Conservation (phyloP, 2,329 filamentous ascomycete genomes). For the Nemania bipapillata region DNA sequence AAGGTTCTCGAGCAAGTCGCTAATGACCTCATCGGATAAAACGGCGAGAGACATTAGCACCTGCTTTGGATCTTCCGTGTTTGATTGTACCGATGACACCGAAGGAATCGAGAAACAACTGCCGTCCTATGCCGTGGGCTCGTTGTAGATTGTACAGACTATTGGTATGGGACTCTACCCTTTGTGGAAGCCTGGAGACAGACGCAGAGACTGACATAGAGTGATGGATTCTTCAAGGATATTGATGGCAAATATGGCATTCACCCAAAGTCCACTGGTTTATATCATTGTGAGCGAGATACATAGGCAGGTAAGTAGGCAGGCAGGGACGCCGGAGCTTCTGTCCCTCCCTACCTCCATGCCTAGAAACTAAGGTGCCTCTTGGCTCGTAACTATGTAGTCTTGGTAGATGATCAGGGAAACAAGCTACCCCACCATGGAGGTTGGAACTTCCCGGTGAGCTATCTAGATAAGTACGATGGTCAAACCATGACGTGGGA, state of each 20-base stretch:
- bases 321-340: neutral
- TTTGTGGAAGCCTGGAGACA: neutral
- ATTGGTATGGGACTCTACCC: neutral
- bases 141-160: neutral
- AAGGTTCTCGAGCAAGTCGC: slow-evolving; percentile 64
- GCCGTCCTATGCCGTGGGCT: neutral
- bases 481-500: slow-evolving; percentile 29
- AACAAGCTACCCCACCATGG: slow-evolving; percentile 20
- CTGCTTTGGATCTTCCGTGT: neutral
- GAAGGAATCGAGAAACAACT: neutral
- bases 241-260: neutral
- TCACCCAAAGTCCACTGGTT: neutral
- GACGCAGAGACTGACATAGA: neutral
- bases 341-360: neutral
- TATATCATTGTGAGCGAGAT: neutral
- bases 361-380: neutral
- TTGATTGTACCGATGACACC: neutral
- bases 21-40: slow-evolving; percentile 68
- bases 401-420: slow-evolving; percentile 1
- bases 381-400: neutral
- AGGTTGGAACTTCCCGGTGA: neutral
- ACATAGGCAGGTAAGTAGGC: neutral
- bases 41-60: slow-evolving; percentile 64
- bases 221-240: neutral
- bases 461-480: neutral